phyloP scores from a whole-genome alignment of 371 early-diverging fungal species.

The Syncephalastrum monosporum region DNA sequence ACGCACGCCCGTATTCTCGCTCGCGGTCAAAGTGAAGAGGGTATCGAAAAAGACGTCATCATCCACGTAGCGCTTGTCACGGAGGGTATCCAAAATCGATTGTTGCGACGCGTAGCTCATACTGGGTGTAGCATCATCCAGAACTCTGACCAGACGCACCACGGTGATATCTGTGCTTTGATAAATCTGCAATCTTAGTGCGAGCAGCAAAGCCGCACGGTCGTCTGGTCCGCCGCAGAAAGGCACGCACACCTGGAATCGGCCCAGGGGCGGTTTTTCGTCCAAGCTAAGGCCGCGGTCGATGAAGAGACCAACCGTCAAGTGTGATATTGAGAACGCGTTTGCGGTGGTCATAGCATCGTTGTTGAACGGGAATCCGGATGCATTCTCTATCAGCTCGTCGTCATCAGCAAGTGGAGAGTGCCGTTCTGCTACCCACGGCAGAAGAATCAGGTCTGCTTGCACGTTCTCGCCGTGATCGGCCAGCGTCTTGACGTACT shows the following conservation, averaged over 20 bases:
- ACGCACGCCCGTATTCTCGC: slow-evolving; percentile 3
- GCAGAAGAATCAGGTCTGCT: slow-evolving; percentile 32
- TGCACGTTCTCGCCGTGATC: slow-evolving; percentile 15
- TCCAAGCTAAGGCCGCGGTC: slow-evolving; percentile 52
- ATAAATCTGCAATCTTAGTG: slow-evolving; percentile 27
- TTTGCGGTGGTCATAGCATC: not conserved
- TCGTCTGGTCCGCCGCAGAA: slow-evolving; percentile 66
- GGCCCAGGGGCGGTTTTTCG: slow-evolving; percentile 8
- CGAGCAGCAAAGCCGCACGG: slow-evolving; percentile 36
- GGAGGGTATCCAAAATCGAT: slow-evolving; percentile 7
- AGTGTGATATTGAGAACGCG: slow-evolving; percentile 18
- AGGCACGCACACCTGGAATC: slow-evolving; percentile 22
- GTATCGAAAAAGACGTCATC: slow-evolving; percentile 9
- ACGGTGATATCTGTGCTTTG: slow-evolving; percentile 10
- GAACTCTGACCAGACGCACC: slow-evolving; percentile 1
- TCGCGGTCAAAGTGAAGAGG: slow-evolving; percentile 7
- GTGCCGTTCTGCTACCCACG: slow-evolving; percentile 12
- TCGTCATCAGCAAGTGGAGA: not conserved
- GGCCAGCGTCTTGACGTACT: slow-evolving; percentile 21
- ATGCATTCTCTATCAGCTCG: not conserved
- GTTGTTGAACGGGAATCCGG: too few species aligned
- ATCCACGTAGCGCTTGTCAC: slow-evolving; percentile 1
- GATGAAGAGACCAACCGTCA: slow-evolving; percentile 56
- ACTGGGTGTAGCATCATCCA: not conserved
- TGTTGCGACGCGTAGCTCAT: slow-evolving; percentile 7